Evolutionary conservation across 371 early-diverging fungal species (phyloP).

Genomic region (Circinella minor): DNA sequence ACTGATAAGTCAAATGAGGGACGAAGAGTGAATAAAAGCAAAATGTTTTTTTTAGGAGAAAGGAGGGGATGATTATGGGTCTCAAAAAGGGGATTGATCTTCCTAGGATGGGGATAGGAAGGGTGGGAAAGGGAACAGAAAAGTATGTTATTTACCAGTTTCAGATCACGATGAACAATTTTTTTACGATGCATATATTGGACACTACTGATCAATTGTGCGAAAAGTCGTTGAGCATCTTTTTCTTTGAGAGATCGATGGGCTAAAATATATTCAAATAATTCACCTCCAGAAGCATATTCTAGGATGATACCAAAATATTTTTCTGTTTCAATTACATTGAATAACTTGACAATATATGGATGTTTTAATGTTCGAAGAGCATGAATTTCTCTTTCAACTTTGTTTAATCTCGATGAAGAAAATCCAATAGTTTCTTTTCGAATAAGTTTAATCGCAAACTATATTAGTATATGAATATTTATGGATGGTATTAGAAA

Average conservation of each 20-base stretch:
- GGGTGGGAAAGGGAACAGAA: no score
- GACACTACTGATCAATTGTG: constrained; percentile 78
- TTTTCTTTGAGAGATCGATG: constrained; percentile 61
- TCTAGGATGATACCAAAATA: constrained; percentile 75
- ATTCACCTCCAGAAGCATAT: constrained; percentile 68
- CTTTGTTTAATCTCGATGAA: constrained; percentile 59
- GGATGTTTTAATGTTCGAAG: constrained; percentile 76
- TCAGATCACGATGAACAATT: constrained; percentile 77
- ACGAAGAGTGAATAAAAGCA: no score
- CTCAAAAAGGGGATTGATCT: no score
- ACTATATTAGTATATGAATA: constrained; percentile 29
- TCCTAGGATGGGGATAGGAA: no score
- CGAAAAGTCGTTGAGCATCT: constrained; percentile 69
- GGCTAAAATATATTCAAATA: constrained; percentile 75
- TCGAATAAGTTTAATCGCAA: constrained; percentile 73
- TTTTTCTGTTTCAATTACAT: constrained; percentile 77
- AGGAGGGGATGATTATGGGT: no score
- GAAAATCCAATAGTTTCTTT: constrained; percentile 56
- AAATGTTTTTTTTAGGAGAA: no score
- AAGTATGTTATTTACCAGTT: constrained; percentile 60
- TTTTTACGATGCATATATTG: constrained; percentile 59
- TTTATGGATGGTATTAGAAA: no score
- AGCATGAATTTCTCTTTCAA: constrained; percentile 77
- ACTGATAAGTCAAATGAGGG: no score
- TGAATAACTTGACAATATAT: constrained; percentile 72